A percentile compares a stretch with the other conserved stretches of the same genome.
Conservation (phyloP, 2,329 filamentous ascomycete genomes). For the Aciculosporium take region DNA sequence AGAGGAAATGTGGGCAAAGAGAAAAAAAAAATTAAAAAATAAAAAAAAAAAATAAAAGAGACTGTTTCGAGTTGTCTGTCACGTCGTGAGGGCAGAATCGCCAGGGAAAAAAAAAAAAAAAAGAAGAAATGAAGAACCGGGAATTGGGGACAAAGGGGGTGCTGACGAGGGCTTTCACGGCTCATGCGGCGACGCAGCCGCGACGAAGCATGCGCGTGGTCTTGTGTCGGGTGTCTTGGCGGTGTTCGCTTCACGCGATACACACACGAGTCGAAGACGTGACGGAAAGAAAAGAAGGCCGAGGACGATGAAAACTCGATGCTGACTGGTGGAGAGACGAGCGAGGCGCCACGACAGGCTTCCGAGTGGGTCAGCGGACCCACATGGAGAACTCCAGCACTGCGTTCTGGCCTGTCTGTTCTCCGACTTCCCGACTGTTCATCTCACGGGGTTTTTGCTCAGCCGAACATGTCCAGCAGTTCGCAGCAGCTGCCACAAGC, state of each 20-base stretch:
- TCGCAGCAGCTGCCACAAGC: too few relatives aligned
- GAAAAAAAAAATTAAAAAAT: not conserved
- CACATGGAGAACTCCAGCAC: too few relatives aligned
- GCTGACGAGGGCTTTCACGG: conserved; percentile 2
- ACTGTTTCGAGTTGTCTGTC: too few relatives aligned
- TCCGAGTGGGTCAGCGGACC: conserved; percentile 4
- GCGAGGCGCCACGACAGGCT: too few relatives aligned
- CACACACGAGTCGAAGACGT: not conserved
- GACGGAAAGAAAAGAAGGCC: not conserved
- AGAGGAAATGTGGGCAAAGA: too few relatives aligned
- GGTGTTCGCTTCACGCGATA: not conserved
- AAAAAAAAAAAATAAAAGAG: too few relatives aligned
- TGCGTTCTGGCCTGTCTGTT: too few relatives aligned
- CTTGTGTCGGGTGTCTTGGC: not conserved
- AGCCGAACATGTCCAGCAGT: too few relatives aligned
- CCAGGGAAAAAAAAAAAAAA: too few relatives aligned
- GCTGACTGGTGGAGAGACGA: not conserved
- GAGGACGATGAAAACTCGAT: not conserved
- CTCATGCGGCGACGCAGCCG: conserved; percentile 4
- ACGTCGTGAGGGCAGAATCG: not conserved
- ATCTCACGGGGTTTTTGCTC: too few relatives aligned
- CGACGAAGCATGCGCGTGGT: conserved; percentile 1
- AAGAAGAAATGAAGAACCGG: too few relatives aligned
- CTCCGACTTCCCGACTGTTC: too few relatives aligned
- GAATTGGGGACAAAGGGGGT: not conserved